Evolutionary conservation across 345 rosid genomes (phyloP).

Genomic region (Eucalyptus cloeziana): DNA sequence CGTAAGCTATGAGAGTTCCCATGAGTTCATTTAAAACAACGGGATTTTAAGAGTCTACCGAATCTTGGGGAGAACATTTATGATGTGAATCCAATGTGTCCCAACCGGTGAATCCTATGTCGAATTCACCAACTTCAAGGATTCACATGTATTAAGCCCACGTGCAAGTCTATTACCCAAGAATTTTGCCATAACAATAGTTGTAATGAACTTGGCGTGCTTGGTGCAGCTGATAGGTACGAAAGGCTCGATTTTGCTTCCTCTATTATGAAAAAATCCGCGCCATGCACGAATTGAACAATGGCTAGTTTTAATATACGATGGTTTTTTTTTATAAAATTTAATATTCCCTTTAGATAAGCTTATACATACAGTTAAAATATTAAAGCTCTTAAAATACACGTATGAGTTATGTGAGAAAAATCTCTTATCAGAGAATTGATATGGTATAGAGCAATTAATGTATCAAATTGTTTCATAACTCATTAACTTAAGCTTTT

Average conservation of each 20-base stretch:
- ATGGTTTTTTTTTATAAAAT: not conserved
- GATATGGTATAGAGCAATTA: no score
- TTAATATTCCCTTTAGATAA: no score
- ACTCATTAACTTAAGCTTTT: fast-evolving
- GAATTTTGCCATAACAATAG: not conserved
- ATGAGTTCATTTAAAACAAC: not conserved
- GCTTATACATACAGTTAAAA: not conserved
- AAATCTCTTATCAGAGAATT: fast-evolving
- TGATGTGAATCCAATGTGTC: not conserved
- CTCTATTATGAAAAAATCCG: not conserved
- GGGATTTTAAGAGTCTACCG: not conserved
- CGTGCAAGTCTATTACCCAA: not conserved
- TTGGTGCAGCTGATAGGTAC: not conserved
- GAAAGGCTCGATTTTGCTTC: not conserved
- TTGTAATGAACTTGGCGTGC: not conserved
- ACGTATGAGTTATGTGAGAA: no score
- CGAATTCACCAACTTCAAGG: not conserved
- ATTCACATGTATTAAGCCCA: not conserved
- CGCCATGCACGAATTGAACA: not conserved
- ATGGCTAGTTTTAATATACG: not conserved
- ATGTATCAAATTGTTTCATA: no score
- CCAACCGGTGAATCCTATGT: not conserved
- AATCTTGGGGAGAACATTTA: not conserved
- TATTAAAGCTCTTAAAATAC: no score
- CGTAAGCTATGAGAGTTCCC: not conserved